phyloP scores from a whole-genome alignment of 2,329 filamentous ascomycete genomes.

The Neopestalotiopsis clavispora region DNA sequence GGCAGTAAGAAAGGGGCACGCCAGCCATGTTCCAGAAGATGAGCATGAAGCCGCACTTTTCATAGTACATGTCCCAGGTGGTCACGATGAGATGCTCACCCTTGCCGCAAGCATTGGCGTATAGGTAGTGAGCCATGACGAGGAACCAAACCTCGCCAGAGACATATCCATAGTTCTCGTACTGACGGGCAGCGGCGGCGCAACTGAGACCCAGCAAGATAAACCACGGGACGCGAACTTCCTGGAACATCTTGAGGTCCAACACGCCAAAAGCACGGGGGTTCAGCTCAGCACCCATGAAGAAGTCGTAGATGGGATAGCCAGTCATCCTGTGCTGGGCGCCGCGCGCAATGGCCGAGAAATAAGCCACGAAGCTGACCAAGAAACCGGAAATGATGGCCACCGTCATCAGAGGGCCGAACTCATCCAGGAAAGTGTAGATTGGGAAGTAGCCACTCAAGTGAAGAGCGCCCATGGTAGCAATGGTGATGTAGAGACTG shows the following conservation, averaged over 20 bases:
- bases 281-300: slow-evolving; percentile 91
- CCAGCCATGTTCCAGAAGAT: slow-evolving; percentile 97
- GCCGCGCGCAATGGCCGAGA: slow-evolving; percentile 80
- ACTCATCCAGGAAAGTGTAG: slow-evolving; percentile 93
- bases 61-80: slow-evolving; percentile 96
- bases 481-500: slow-evolving; percentile 87
- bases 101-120: slow-evolving; percentile 91
- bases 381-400: slow-evolving; percentile 90
- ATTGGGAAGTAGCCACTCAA: slow-evolving; percentile 84
- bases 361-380: slow-evolving; percentile 82
- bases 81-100: slow-evolving; percentile 89
- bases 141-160: slow-evolving; percentile 85
- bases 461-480: slow-evolving; percentile 73
- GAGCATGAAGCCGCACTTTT: slow-evolving; percentile 97
- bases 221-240: slow-evolving; percentile 91
- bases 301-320: slow-evolving; percentile 85
- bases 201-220: slow-evolving; percentile 81
- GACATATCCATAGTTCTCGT: slow-evolving; percentile 84
- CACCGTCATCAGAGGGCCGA: slow-evolving; percentile 90
- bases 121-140: slow-evolving; percentile 88
- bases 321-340: slow-evolving; percentile 93
- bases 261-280: slow-evolving; percentile 84
- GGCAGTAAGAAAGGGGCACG: slow-evolving; percentile 89
- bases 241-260: slow-evolving; percentile 97
- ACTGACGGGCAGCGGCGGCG: slow-evolving; percentile 80